Conservation (phyloP, 257 asterid genomes). For the Linderniella brevidens region DNA sequence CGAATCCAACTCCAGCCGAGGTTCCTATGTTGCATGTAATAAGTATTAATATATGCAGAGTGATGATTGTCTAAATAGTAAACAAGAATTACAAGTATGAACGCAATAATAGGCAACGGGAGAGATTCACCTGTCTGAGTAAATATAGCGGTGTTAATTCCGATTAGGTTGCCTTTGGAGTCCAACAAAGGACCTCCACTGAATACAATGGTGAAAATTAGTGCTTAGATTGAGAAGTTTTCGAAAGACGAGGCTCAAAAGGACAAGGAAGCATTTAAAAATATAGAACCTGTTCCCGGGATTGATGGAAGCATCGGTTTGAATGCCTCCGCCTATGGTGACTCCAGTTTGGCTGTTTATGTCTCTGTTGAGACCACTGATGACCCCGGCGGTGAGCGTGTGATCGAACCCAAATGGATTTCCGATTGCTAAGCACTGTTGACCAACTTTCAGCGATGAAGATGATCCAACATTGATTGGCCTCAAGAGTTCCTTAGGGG, state of each 20-base stretch:
- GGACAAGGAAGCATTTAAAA: background rate
- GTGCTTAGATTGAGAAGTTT: slow-evolving; percentile 1
- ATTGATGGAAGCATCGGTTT: slow-evolving; percentile 96
- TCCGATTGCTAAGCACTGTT: slow-evolving; percentile 89
- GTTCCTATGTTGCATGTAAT: slow-evolving; percentile 33
- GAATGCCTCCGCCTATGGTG: slow-evolving; percentile 91
- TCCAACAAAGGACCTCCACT: slow-evolving; percentile 96
- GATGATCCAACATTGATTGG: slow-evolving; percentile 72
- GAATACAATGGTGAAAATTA: slow-evolving; percentile 12
- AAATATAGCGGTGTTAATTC: slow-evolving; percentile 92
- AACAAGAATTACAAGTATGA: slow-evolving; percentile 5
- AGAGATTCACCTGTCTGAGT: slow-evolving; percentile 65
- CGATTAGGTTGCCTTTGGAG: slow-evolving; percentile 77
- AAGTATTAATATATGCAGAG: background rate
- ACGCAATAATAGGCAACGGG: slow-evolving; percentile 2
- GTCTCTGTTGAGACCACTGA: slow-evolving; percentile 90
- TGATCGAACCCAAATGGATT: slow-evolving; percentile 98
- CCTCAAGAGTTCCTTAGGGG: slow-evolving; percentile 60
- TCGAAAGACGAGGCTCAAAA: background rate
- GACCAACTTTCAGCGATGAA: slow-evolving; percentile 75
- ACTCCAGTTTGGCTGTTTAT: slow-evolving; percentile 91
- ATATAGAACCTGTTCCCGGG: slow-evolving; percentile 83
- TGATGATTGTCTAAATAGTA: background rate
- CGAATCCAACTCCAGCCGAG: slow-evolving; percentile 94
- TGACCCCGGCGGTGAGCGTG: slow-evolving; percentile 92